Evolutionary conservation across 495 filamentous ascomycete species (phyloP).

Genomic region (Daldinia bambusicola): DNA sequence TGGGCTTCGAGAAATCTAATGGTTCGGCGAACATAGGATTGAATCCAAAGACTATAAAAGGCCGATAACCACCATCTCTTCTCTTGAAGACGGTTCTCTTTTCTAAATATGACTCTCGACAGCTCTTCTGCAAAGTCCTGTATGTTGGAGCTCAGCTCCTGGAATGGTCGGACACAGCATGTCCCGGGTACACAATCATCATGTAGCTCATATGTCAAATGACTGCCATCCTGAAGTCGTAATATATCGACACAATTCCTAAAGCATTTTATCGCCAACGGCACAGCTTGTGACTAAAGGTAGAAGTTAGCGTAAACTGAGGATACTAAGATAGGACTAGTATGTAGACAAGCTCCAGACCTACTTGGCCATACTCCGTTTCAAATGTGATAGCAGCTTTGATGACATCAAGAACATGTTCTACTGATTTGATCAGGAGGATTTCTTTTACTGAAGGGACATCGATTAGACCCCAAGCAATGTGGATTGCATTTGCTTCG

Average conservation of each 20-base stretch:
- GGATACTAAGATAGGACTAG: not conserved
- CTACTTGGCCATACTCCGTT: constrained; percentile 38
- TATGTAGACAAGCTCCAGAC: constrained; percentile 1
- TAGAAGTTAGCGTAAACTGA: not conserved
- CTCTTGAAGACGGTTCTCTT: constrained; percentile 42
- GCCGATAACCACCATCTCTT: constrained; percentile 45
- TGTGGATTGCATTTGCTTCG: constrained; percentile 29
- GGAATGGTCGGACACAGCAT: constrained; percentile 31
- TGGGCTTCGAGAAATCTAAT: constrained; percentile 30
- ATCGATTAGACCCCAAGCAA: constrained; percentile 40
- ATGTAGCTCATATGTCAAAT: constrained; percentile 27
- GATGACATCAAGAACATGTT: constrained; percentile 38
- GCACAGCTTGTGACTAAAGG: constrained; percentile 25
- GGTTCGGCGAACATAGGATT: constrained; percentile 41
- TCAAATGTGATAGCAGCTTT: constrained; percentile 43
- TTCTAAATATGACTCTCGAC: constrained; percentile 41
- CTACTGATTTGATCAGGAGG: constrained; percentile 22
- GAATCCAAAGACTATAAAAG: constrained; percentile 46
- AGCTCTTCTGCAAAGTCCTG: constrained; percentile 37
- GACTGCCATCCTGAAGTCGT: constrained; percentile 29
- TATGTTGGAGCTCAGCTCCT: constrained; percentile 33
- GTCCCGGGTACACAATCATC: constrained; percentile 12
- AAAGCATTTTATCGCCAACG: constrained; percentile 35
- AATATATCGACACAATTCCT: constrained; percentile 39
- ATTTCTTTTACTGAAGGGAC: constrained; percentile 22